Conservation (phyloP, 208 protist genomes). For the Wallacemonas sp. region DNA sequence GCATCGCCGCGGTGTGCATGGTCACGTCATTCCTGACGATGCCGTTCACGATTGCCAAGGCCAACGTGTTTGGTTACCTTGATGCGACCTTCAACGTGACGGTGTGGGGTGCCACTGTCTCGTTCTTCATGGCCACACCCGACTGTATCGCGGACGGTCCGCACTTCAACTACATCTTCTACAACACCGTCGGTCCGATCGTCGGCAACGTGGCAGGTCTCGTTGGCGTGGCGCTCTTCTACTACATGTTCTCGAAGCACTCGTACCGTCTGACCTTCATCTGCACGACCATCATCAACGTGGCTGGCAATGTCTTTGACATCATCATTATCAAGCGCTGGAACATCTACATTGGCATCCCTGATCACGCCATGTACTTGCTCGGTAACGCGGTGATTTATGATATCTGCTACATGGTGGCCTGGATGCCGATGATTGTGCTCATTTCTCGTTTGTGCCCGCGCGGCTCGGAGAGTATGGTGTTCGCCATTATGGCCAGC, state of each 20-base stretch:
- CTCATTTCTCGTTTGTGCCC: constrained; percentile 66
- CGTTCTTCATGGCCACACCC: constrained; percentile 25
- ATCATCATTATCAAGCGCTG: constrained; percentile 49
- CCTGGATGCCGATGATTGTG: constrained; percentile 59
- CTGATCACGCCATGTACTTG: constrained; percentile 41
- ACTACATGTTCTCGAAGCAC: constrained; percentile 30
- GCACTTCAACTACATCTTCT: constrained; percentile 40
- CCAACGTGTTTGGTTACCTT: constrained; percentile 38
- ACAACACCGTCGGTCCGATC: constrained; percentile 21
- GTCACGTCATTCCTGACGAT: constrained; percentile 25
- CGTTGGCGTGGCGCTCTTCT: constrained; percentile 36
- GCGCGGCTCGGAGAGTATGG: constrained; percentile 51
- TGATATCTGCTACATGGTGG: constrained; percentile 40
- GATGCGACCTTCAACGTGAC: constrained; percentile 28
- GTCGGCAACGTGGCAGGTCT: constrained; percentile 29
- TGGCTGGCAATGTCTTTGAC: constrained; percentile 41
- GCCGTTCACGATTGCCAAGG: constrained; percentile 32
- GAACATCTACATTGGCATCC: constrained; percentile 29
- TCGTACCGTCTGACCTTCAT: constrained; percentile 41
- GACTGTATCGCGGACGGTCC: constrained; percentile 34
- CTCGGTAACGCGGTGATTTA: constrained; percentile 46
- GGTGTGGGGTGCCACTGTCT: constrained; percentile 29
- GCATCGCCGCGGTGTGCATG: constrained; percentile 9
- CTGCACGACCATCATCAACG: constrained; percentile 30
- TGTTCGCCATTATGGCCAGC: constrained; percentile 59